Conservation (phyloP, 768 basidiomycete species). For the Lactarius evosmus region DNA sequence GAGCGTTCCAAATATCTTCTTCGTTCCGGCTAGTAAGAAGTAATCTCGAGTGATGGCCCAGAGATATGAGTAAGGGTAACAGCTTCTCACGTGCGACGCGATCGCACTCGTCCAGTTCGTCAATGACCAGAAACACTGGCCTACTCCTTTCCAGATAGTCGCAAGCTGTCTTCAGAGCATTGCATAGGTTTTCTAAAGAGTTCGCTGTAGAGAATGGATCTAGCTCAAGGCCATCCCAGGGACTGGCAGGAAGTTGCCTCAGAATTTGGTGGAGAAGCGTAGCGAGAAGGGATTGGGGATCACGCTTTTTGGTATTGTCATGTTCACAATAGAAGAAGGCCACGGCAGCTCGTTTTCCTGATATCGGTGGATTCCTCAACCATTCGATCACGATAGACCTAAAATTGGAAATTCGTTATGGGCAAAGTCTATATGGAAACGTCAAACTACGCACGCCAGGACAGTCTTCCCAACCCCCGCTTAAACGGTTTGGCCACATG, state of each 20-base stretch:
- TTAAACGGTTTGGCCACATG: not conserved
- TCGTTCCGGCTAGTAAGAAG: slow-evolving; percentile 15
- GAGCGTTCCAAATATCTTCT: slow-evolving; percentile 3
- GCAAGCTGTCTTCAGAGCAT: not conserved
- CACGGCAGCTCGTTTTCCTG: not conserved
- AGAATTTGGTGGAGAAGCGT: slow-evolving; percentile 14
- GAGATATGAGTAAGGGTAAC: not conserved
- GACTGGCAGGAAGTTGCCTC: slow-evolving; percentile 3
- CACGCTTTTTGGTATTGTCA: slow-evolving; percentile 10
- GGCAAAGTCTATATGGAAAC: not conserved
- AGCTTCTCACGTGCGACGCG: not conserved
- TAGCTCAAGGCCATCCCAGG: slow-evolving; percentile 1
- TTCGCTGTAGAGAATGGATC: not conserved
- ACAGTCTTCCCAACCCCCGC: slow-evolving; percentile 17
- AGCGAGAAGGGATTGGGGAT: slow-evolving; percentile 8
- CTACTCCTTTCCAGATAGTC: not conserved
- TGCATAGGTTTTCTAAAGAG: slow-evolving; percentile 8
- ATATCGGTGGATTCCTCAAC: not conserved
- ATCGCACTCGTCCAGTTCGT: slow-evolving; percentile 16
- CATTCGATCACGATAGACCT: slow-evolving; percentile 11
- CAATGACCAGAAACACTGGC: slow-evolving; percentile 6
- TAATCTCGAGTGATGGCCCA: not conserved
- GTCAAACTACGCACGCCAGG: slow-evolving; percentile 3
- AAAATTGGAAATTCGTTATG: not conserved
- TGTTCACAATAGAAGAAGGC: slow-evolving; percentile 18